Percentiles rank a stretch among this genome's conserved stretches.
Evolutionary conservation across 305 asterid genomes (phyloP).

Genomic region (Coffea humblotiana): DNA sequence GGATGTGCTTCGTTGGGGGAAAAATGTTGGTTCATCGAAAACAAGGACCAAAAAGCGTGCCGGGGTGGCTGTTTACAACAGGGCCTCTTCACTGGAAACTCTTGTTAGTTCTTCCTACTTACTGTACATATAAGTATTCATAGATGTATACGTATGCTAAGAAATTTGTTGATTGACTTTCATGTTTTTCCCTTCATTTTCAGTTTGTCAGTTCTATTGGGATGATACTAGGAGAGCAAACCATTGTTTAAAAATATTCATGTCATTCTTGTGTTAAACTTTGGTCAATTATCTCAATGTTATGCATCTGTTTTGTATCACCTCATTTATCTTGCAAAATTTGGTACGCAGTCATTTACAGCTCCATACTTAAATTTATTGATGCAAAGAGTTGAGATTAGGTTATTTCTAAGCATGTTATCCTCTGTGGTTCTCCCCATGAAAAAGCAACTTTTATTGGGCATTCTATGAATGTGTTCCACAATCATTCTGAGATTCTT

Average conservation of each 20-base stretch:
- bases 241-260: no score
- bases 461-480: neutral
- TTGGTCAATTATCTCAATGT: neutral
- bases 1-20: slow-evolving; percentile 95
- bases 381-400: neutral
- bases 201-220: neutral
- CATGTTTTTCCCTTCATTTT: neutral
- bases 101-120: slow-evolving; percentile 55
- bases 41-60: slow-evolving; percentile 89
- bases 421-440: neutral
- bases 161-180: neutral
- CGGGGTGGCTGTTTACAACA: slow-evolving; percentile 88
- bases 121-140: neutral
- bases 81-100: slow-evolving; percentile 93
- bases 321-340: neutral
- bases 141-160: neutral
- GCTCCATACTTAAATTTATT: no score
- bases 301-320: neutral
- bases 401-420: neutral
- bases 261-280: neutral
- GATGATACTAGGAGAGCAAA: neutral
- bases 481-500: neutral
- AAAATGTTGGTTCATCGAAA: slow-evolving; percentile 80
- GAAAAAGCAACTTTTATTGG: neutral
- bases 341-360: no score